Base-by-base conservation (phyloP, 768 basidiomycete genomes). In the Leccinum imitatum region DNA sequence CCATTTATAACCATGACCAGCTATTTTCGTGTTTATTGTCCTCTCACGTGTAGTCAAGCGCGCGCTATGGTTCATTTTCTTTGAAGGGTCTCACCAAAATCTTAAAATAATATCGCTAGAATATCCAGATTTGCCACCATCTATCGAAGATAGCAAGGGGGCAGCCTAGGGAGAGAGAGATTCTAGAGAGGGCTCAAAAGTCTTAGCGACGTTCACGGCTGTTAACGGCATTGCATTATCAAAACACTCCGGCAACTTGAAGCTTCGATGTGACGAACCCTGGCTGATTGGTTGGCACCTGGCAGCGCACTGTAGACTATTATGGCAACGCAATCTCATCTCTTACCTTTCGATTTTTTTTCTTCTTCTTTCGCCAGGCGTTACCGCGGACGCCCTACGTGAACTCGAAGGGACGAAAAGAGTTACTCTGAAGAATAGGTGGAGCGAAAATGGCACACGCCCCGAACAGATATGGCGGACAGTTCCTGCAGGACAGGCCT, bases 291-390 rank as follows among this genome's bases (percentile, higher is more conserved):
- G 39, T 54, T 50, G 47, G 21, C 33, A 19, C 27, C 46, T 60
- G 61, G 62, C 62, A 62, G 57, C n/a, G 19, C 25, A 60, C 23
- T 53, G 56, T 10, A 41, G 35, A 58, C 56, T 4, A 30, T 71
- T 73, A 61, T 67, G 69, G 68, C 27, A 67, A 25, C 44, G 56
- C 58, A 63, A 72, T 72, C 67, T 35, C 33, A 35, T 35, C 33
- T 56, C 55, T 56, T 63, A 57, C 41, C 41, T n/a, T 44, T 44
- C 41, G n/a, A 41, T 17, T 19, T 46, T 30, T 37, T 23, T 9
- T 25, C 21, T 48, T 56, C 27, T 17, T 31, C 13, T 35, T 46
- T 31, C 53, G 53, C 53, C 46, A 37, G 62, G 67, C 57, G 59
- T 59, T 65, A 65, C 63, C 59, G 67, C 65, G 63, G 67, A 52